These are phyloP conservation scores for Cerioporus squamosus DNA, from an alignment of 1,284 basidiomycete genomes.

Conservation along the genomic window DNA sequence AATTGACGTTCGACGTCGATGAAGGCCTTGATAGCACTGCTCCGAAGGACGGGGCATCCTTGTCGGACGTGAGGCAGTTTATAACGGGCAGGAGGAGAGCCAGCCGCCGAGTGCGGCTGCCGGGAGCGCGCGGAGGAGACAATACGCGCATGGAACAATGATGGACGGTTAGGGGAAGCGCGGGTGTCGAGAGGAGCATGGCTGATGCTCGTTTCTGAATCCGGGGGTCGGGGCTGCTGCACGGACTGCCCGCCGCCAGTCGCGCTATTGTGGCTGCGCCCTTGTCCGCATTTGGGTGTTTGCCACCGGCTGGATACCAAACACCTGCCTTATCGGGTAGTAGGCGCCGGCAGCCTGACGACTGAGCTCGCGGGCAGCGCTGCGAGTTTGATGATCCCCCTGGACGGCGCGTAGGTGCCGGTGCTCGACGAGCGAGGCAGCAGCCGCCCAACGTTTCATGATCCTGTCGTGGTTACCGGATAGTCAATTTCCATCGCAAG, in stretches of 20 bases:
- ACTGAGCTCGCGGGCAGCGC: not conserved
- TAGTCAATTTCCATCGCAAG: too few relatives aligned
- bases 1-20: too few relatives aligned
- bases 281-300: not conserved
- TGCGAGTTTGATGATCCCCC: not conserved
- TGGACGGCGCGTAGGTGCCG: too few relatives aligned
- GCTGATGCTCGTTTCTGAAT: not conserved
- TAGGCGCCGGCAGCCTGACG: not conserved
- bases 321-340: not conserved
- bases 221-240: not conserved
- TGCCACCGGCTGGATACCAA: not conserved
- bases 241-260: too few relatives aligned
- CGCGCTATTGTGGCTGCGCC: constrained; percentile 2
- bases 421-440: too few relatives aligned
- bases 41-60: constrained; percentile 13
- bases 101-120: not conserved
- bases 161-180: not conserved
- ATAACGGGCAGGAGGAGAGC: constrained; percentile 11
- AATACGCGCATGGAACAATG: constrained; percentile 16
- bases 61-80: not conserved
- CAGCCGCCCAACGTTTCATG: too few relatives aligned
- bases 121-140: constrained; percentile 5
- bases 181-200: not conserved
- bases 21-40: constrained; percentile 18
- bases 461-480: too few relatives aligned